Evolutionary conservation across 208 protist species (phyloP).

Genomic region (Crithidia thermophila): DNA sequence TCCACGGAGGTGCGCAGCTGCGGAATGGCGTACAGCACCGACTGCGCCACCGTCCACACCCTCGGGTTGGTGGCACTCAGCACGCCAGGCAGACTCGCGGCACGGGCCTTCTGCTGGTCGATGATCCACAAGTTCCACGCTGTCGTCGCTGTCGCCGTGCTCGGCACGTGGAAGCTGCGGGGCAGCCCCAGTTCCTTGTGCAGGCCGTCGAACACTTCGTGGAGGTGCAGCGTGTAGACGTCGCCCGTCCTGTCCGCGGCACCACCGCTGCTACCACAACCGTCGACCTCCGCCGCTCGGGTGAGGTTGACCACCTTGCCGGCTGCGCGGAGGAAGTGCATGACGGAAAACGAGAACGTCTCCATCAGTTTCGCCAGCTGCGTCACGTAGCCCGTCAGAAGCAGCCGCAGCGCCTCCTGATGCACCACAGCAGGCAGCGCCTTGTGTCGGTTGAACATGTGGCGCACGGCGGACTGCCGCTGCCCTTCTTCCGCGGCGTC

Average conservation of each 20-base stretch:
- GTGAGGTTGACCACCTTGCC: not conserved
- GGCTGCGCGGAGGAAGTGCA: conserved; percentile 17
- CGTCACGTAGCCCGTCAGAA: conserved; percentile 32
- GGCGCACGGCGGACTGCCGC: conserved; percentile 26
- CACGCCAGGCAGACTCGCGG: conserved; percentile 21
- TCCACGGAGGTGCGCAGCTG: conserved; percentile 36
- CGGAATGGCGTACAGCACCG: conserved; percentile 50
- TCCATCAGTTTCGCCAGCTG: conserved; percentile 32
- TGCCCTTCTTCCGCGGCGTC: conserved; percentile 31
- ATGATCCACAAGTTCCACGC: conserved; percentile 22
- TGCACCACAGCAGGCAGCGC: conserved; percentile 31
- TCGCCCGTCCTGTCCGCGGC: not conserved
- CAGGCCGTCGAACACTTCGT: conserved; percentile 50
- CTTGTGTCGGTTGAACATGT: conserved; percentile 31
- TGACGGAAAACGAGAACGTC: conserved; percentile 33
- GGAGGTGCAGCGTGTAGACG: conserved; percentile 7
- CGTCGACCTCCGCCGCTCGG: not conserved
- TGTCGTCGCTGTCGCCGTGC: not conserved
- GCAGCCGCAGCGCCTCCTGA: conserved; percentile 28
- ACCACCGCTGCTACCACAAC: not conserved
- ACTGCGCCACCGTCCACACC: conserved; percentile 68
- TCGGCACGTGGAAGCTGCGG: conserved; percentile 21
- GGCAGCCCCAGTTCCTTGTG: conserved; percentile 74
- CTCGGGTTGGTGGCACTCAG: conserved; percentile 33
- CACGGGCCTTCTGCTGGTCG: conserved; percentile 20